A percentile compares a stretch with the other conserved stretches of the same genome.
Evolutionary conservation across 345 rosid genomes (phyloP).

Genomic region (Brassica incana): DNA sequence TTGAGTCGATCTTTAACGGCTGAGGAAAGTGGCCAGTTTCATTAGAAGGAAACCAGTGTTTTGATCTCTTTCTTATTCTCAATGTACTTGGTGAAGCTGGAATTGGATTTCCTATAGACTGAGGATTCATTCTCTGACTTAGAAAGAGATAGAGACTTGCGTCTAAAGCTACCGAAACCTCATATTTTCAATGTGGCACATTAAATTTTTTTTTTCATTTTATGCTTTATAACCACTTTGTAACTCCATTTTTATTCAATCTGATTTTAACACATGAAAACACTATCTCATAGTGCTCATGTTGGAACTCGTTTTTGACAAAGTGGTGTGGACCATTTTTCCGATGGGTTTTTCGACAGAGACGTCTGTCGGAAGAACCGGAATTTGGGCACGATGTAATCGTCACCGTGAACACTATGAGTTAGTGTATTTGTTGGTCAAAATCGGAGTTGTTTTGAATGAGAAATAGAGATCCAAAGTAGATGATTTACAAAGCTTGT

Average conservation of each 20-base stretch:
- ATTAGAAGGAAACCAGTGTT: constrained; percentile 8
- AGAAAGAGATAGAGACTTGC: constrained; percentile 24
- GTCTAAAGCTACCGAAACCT: constrained; percentile 80
- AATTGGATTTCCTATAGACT: constrained; percentile 51
- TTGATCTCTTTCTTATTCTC: constrained; percentile 45
- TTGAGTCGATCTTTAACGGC: neutral
- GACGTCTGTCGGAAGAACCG: too few relatives aligned
- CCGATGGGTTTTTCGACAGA: too few relatives aligned
- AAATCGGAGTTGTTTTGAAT: too few relatives aligned
- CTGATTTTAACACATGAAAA: neutral
- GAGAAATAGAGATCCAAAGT: too few relatives aligned
- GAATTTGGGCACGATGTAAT: too few relatives aligned
- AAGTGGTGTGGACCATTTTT: too few relatives aligned
- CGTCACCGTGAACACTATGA: too few relatives aligned
- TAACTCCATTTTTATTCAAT: neutral
- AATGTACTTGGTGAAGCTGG: constrained; percentile 43
- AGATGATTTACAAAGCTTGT: too few relatives aligned
- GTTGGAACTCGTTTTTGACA: neutral
- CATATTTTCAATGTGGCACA: neutral
- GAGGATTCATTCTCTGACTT: constrained; percentile 36
- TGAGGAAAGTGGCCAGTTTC: constrained; percentile 4
- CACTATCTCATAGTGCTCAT: neutral
- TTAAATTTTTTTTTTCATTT: neutral
- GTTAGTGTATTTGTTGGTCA: too few relatives aligned
- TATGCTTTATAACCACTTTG: neutral